Base-by-base conservation (phyloP, 2,329 filamentous ascomycete species). In the Colletotrichum viniferum region DNA sequence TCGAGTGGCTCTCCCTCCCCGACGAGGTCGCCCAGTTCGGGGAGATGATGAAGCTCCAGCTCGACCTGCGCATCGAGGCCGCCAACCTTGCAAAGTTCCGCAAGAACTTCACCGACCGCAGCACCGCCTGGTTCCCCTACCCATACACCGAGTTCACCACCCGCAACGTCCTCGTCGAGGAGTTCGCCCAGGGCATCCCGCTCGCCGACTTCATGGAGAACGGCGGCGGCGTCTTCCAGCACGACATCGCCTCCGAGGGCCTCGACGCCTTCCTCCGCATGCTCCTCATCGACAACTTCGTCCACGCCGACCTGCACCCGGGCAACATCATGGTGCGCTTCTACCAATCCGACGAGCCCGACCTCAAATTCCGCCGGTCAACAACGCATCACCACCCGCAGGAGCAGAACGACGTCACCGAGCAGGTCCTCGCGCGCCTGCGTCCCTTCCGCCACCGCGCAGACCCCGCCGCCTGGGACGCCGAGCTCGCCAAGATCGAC, bases 261-360 rank as follows among this genome's bases (percentile, higher is more conserved):
- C 90, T 99, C 0, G 96, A 99, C 82, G 96, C 96, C 4, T 99
- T 99, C 84, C 86, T 99, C 65, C 95, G 96, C 80, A 99, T 99
- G 97, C 87, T 99, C 18, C 89, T 99, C 14, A 93, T 99, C 52
- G 97, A 99, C 84, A 99, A 99, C 83, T 99, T 99, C 83, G 93
- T 98, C 30, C 97, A 99, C 82, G 96, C 97, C 7, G 97, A 99
- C 82, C 87, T 99, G 34, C 97, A 99, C 82, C 97, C 97, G 0
- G 97, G 97, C 30, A 99, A 99, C 83, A 98, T 99, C 85, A 98
- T 99, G 96, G 96, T 99, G 62, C 95, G 97, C 77, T 99, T 99
- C 87, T 98, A 98, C 85, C 93, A 96, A 80, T 92, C 96, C 0
- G 92, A 92, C 16, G 90, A 93, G 76, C 90, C 96, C 0, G 91